Evolutionary conservation across 2,329 filamentous ascomycete species (phyloP), one percentile per base, ranked within the genome.

Genomic region (Juglanconis oblonga): DNA sequence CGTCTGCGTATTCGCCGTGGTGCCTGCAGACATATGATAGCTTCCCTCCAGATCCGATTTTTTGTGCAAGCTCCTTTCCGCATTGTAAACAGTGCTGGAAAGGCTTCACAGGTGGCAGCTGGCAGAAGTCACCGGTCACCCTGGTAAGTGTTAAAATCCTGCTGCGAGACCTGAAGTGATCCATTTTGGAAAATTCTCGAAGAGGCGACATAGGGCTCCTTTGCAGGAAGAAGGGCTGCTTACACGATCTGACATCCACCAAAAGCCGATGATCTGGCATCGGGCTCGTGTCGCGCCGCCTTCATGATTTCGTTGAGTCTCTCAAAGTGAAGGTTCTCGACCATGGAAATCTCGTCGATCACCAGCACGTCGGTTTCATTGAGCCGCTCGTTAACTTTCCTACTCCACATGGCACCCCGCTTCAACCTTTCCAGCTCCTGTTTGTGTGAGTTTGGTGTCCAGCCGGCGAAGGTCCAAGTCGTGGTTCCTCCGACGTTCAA

Each of bases 281-380:
- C 29, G 2, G 61, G 50, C 2, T 64, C 52, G 8, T 31, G 14
- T 47, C 72, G 70, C 31, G 70, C 72, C 1, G 55, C 62, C 61
- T 82, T 81, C 73, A 79, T 77, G 3, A 83, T 66, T 3, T 66
- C 68, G 59, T 82, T 80, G 11, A 84, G 69, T 11, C 83, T 77
- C 60, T 83, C 78, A 33, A 86, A 79, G 52, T 80, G 74, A 6
- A 77, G 68, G 57, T 80, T 83, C 53, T 86, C 82, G 0, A 88
- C 76, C 86, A 89, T 89, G 63, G 81, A 85, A 59, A 89, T 83
- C 69, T 89, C 87, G 64, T 89, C 86, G 14, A 89, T 83, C 31
- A 89, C 77, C 1, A 89, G 74, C 0, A 86, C 80, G 53, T 87
- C 75, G 0, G 80, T 84, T 0, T 69, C 36, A 0, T 24, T 66